Percentiles rank a stretch among this genome's conserved stretches.
Evolutionary conservation across 352 stramenopile genomes (phyloP).

Genomic region (Globisporangium canariense): DNA sequence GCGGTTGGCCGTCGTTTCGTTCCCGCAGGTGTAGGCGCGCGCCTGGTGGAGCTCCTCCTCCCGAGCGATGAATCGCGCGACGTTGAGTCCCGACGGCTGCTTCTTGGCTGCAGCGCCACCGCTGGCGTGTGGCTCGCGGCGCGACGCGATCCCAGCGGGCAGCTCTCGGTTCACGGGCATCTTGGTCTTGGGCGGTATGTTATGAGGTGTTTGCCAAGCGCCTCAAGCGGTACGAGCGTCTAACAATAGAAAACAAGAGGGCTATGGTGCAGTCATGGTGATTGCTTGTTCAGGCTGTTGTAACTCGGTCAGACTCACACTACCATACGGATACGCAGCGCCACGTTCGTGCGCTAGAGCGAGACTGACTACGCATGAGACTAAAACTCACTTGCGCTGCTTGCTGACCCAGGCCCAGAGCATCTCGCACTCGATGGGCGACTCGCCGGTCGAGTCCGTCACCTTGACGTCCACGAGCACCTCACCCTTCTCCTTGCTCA

Average conservation of each 20-base stretch:
- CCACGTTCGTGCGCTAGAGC: not conserved
- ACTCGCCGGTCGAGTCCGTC: slow-evolving; percentile 64
- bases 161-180: slow-evolving; percentile 56
- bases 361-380: not conserved
- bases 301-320: too few species aligned
- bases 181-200: not conserved
- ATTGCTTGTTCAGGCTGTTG: too few species aligned
- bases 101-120: slow-evolving; percentile 28
- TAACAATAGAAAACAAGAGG: not conserved
- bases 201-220: not conserved
- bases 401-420: slow-evolving; percentile 85
- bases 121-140: slow-evolving; percentile 16
- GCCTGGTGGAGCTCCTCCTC: slow-evolving; percentile 74
- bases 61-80: slow-evolving; percentile 67
- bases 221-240: too few species aligned
- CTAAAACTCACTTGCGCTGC: slow-evolving; percentile 22
- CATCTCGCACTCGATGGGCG: slow-evolving; percentile 83
- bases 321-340: too few species aligned
- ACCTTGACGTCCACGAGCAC: slow-evolving; percentile 69
- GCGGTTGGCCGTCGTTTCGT: slow-evolving; percentile 47
- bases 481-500: slow-evolving; percentile 67
- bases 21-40: slow-evolving; percentile 44
- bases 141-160: slow-evolving; percentile 47
- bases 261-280: too few species aligned
- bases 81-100: slow-evolving; percentile 53